Percentiles rank a stretch among this genome's conserved stretches.
Conservation (phyloP, 1,284 basidiomycete genomes). For the Leccinum subrobustum region DNA sequence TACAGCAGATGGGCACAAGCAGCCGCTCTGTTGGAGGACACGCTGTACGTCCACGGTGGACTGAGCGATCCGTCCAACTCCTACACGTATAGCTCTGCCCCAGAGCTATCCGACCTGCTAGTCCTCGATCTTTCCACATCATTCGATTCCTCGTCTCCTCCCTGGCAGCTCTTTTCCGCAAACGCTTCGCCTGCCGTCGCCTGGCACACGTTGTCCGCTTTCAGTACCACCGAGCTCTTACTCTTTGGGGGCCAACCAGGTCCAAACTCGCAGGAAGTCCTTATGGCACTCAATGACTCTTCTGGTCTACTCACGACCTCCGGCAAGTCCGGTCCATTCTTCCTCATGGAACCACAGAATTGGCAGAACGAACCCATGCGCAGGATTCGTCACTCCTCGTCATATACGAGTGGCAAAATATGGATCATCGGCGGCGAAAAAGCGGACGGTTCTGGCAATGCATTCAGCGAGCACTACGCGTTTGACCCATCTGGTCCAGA, state of each 20-base stretch:
- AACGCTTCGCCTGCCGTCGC: constrained; percentile 60
- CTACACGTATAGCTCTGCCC: constrained; percentile 73
- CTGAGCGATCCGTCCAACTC: constrained; percentile 68
- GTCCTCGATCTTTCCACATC: constrained; percentile 60
- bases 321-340: constrained; percentile 40
- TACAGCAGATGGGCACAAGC: constrained; percentile 81
- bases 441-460: constrained; percentile 69
- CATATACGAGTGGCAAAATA: constrained; percentile 42
- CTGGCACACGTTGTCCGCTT: constrained; percentile 79
- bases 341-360: constrained; percentile 46
- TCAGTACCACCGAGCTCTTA: constrained; percentile 53
- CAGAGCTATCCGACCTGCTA: constrained; percentile 68
- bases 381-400: constrained; percentile 69
- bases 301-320: constrained; percentile 53
- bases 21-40: constrained; percentile 54
- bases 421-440: constrained; percentile 74
- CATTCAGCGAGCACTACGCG: constrained; percentile 62
- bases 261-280: constrained; percentile 50
- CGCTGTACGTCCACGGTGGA: constrained; percentile 75
- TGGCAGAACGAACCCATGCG: constrained; percentile 72
- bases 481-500: constrained; percentile 53
- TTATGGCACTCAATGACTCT: constrained; percentile 61
- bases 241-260: constrained; percentile 77
- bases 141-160: constrained; percentile 60
- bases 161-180: constrained; percentile 59